Conservation (phyloP, 106 monocot genomes). For the Cymbidium sinense region DNA sequence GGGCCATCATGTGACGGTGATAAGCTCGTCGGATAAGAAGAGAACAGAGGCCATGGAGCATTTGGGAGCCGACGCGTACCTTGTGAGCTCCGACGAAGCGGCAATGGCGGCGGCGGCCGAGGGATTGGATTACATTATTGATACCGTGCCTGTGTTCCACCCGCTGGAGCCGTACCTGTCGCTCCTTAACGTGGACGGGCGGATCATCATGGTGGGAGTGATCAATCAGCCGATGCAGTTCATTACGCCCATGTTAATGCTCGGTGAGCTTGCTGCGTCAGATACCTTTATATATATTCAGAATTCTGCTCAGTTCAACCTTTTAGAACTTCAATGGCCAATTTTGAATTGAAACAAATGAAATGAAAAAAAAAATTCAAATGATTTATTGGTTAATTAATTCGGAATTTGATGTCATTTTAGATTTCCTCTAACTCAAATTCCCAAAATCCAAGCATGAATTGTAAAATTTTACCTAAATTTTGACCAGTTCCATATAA, state of each 20-base stretch:
- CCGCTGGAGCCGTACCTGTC: conserved; percentile 84
- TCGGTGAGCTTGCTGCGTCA: conserved; percentile 24
- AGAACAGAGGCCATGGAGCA: conserved; percentile 70
- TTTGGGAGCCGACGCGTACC: conserved; percentile 72
- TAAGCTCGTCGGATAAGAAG: conserved; percentile 92
- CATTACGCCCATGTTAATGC: conserved; percentile 59
- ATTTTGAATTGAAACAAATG: too few relatives aligned
- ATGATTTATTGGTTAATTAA: too few relatives aligned
- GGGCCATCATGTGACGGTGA: conserved; percentile 94
- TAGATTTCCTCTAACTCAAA: too few relatives aligned
- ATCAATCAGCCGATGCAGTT: conserved; percentile 85
- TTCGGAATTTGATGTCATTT: too few relatives aligned
- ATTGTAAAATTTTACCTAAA: too few relatives aligned
- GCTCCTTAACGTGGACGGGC: conserved; percentile 69
- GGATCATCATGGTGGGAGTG: conserved; percentile 73
- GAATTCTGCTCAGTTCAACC: too few relatives aligned
- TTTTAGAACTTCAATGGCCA: too few relatives aligned
- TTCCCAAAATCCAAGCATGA: too few relatives aligned
- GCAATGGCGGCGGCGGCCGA: conserved; percentile 39
- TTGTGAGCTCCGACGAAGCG: conserved; percentile 66
- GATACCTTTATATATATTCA: too few relatives aligned
- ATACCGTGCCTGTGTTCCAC: conserved; percentile 77
- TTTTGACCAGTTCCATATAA: too few relatives aligned
- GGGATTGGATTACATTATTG: conserved; percentile 86
- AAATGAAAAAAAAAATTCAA: too few relatives aligned